Conservation (phyloP, 1,284 basidiomycete genomes). For the Thecaphora thlaspeos region DNA sequence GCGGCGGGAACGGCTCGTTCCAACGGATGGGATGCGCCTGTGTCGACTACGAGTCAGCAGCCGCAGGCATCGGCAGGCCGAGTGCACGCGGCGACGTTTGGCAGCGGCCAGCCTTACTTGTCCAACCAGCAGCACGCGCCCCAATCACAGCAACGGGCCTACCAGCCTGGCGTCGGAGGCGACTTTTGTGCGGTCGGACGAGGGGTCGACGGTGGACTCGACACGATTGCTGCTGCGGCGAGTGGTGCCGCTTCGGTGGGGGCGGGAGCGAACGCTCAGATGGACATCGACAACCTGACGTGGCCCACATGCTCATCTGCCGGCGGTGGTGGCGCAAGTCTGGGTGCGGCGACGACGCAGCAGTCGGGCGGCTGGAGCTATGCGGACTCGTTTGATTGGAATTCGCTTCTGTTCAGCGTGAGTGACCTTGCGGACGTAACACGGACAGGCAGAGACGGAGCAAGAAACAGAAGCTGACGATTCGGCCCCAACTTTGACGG, state of each 20-base stretch:
- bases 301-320: constrained; percentile 6
- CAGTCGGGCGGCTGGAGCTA: neutral
- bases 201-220: constrained; percentile 13
- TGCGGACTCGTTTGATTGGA: neutral
- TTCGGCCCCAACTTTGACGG: too few species aligned
- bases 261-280: neutral
- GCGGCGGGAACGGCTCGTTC: too few species aligned
- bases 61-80: too few species aligned
- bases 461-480: too few species aligned
- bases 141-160: constrained; percentile 2
- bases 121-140: too few species aligned
- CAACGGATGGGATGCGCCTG: neutral
- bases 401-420: neutral
- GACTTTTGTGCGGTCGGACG: too few species aligned
- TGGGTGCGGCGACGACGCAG: neutral
- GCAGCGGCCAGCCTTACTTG: neutral
- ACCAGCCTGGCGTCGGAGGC: too few species aligned
- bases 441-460: too few species aligned
- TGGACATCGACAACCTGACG: constrained; percentile 10
- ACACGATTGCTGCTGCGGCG: constrained; percentile 26
- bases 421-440: neutral
- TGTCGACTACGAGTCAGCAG: neutral
- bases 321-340: neutral
- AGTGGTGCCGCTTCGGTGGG: too few species aligned
- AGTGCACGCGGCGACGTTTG: neutral